These are phyloP conservation scores for Backusella psychrophila DNA, from an alignment of 192 early-diverging fungal species.

Conservation along the genomic window DNA sequence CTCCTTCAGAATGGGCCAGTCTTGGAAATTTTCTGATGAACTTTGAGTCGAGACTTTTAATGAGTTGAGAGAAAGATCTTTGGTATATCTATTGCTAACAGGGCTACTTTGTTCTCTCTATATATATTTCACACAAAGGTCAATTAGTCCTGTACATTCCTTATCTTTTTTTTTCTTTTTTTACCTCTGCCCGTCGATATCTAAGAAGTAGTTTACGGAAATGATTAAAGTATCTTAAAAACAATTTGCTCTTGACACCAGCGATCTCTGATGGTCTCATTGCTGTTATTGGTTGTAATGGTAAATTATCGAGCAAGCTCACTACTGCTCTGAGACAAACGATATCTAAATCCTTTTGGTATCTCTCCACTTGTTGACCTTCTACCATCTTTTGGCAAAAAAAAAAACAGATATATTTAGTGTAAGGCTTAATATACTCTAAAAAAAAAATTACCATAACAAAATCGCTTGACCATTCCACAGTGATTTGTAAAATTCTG, in stretches of 20 bases:
- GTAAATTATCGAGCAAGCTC: slow-evolving; percentile 61
- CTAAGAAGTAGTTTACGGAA: slow-evolving; percentile 67
- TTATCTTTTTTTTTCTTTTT: background rate
- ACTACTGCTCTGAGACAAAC: slow-evolving; percentile 73
- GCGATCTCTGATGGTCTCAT: slow-evolving; percentile 48
- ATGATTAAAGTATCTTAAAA: slow-evolving; percentile 71
- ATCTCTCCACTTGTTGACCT: slow-evolving; percentile 48
- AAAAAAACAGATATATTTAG: background rate
- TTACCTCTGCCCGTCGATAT: slow-evolving; percentile 52
- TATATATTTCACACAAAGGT: background rate
- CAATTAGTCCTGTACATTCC: background rate
- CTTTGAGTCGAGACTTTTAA: background rate
- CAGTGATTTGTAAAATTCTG: slow-evolving; percentile 58
- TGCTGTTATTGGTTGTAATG: slow-evolving; percentile 59
- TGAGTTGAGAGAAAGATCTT: background rate
- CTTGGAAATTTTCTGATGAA: slow-evolving; percentile 18
- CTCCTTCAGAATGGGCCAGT: slow-evolving; percentile 55
- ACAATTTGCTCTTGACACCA: slow-evolving; percentile 58
- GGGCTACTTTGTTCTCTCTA: background rate
- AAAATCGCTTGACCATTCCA: slow-evolving; percentile 75
- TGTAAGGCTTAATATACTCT: background rate
- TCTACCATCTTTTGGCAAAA: background rate
- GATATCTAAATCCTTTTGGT: slow-evolving; percentile 73
- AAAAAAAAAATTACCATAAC: slow-evolving; percentile 35
- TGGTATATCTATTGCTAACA: background rate